phyloP scores from a whole-genome alignment of 768 basidiomycete genomes.

The Tubosaeta brunneosetosa region DNA sequence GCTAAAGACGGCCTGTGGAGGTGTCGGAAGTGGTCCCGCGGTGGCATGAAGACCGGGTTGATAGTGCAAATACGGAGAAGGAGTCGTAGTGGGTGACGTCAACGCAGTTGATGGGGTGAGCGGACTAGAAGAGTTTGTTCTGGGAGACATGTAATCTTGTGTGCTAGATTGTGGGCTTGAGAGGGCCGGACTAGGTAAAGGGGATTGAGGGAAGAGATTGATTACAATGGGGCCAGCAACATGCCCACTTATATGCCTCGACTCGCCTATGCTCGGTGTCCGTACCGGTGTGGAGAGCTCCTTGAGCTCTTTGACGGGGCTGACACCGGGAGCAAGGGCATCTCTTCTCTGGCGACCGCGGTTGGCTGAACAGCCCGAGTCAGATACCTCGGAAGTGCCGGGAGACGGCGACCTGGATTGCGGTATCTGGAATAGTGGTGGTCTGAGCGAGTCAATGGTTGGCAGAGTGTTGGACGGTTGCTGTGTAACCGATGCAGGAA shows the following conservation, averaged over 20 bases:
- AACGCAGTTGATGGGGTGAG: conserved; percentile 24
- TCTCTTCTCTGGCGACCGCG: conserved; percentile 31
- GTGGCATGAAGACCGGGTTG: conserved; percentile 66
- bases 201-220: conserved; percentile 37
- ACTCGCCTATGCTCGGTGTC: conserved; percentile 61
- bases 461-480: conserved; percentile 28
- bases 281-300: conserved; percentile 31
- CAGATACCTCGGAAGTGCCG: conserved; percentile 28
- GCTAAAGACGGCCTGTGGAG: conserved; percentile 53
- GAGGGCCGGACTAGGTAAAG: conserved; percentile 24
- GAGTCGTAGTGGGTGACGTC: conserved; percentile 24
- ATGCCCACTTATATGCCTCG: conserved; percentile 53
- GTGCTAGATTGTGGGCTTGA: conserved; percentile 25
- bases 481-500: conserved; percentile 25
- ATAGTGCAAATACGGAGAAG: conserved; percentile 51
- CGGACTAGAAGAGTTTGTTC: conserved; percentile 21
- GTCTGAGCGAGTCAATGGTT: conserved; percentile 30
- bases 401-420: conserved; percentile 33
- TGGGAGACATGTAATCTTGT: conserved; percentile 28
- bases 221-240: conserved; percentile 62
- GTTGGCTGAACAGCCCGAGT: conserved; percentile 27
- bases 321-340: conserved; percentile 31
- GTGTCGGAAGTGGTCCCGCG: conserved; percentile 69
- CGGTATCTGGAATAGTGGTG: conserved; percentile 35
- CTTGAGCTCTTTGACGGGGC: conserved; percentile 25